These are phyloP conservation scores for Ustilago curta DNA, from an alignment of 1,284 basidiomycete species.

Conservation along the genomic window DNA sequence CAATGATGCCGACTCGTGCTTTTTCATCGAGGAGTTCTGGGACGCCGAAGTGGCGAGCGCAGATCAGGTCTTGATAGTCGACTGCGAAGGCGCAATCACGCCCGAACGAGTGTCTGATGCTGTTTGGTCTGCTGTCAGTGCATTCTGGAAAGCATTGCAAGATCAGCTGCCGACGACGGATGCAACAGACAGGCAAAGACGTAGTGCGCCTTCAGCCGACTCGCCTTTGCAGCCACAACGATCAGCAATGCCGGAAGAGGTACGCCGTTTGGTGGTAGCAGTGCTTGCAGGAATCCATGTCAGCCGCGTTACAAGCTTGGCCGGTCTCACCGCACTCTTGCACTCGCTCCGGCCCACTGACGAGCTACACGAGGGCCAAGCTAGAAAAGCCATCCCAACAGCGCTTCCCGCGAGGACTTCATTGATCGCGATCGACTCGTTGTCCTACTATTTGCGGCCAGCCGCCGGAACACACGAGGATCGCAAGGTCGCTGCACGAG, in stretches of 20 bases:
- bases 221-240: slow-evolving; percentile 7
- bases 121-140: slow-evolving; percentile 22
- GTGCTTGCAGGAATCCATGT: slow-evolving; percentile 34
- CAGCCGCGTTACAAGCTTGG: slow-evolving; percentile 32
- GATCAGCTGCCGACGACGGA: not conserved
- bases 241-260: slow-evolving; percentile 32
- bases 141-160: slow-evolving; percentile 18
- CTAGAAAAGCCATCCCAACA: slow-evolving; percentile 6
- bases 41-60: slow-evolving; percentile 38
- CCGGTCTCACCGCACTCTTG: slow-evolving; percentile 29
- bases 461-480: slow-evolving; percentile 23
- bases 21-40: slow-evolving; percentile 47
- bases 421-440: slow-evolving; percentile 41
- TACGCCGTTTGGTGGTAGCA: slow-evolving; percentile 38
- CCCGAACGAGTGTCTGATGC: slow-evolving; percentile 36
- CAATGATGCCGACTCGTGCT: slow-evolving; percentile 9
- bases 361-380: slow-evolving; percentile 10
- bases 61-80: slow-evolving; percentile 41
- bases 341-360: slow-evolving; percentile 38
- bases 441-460: slow-evolving; percentile 36
- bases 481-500: slow-evolving; percentile 25
- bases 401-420: slow-evolving; percentile 31
- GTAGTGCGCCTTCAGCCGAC: not conserved
- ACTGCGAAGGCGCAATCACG: slow-evolving; percentile 46
- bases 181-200: not conserved